Conservation (phyloP, 768 basidiomycete species). For the Termitomyces sp. region DNA sequence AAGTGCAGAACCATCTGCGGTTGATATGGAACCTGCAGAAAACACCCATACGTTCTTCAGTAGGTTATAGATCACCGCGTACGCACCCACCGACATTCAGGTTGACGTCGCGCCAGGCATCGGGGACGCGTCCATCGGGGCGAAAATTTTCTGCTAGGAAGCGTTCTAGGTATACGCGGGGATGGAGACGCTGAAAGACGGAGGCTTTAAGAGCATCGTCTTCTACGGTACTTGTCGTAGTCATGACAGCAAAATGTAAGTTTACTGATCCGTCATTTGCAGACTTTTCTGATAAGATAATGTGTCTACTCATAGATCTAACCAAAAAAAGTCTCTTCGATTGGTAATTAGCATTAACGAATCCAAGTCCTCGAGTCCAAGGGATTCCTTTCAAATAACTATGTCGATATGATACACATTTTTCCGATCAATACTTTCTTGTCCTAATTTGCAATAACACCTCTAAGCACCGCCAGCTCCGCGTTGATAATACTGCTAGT, state of each 20-base stretch:
- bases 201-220: conserved; percentile 38
- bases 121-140: conserved; percentile 75
- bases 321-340: not conserved
- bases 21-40: conserved; percentile 82
- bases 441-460: conserved; percentile 18
- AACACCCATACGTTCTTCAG: conserved; percentile 4
- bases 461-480: conserved; percentile 85
- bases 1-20: conserved; percentile 89
- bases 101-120: conserved; percentile 67
- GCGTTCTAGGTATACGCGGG: conserved; percentile 78
- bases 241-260: conserved; percentile 5
- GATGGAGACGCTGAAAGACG: conserved; percentile 86
- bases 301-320: not conserved
- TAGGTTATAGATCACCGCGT: not conserved
- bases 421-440: not conserved
- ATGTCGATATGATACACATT: conserved; percentile 1
- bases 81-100: conserved; percentile 69
- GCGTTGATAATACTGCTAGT: conserved; percentile 98
- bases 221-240: conserved; percentile 13
- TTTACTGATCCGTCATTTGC: not conserved
- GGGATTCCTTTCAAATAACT: not conserved
- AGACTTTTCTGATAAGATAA: not conserved
- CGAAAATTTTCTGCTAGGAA: conserved; percentile 75
- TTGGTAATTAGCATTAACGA: not conserved
- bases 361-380: not conserved